phyloP scores from a whole-genome alignment of 805 yeast species.

The Vanderwaltozyma verrucispora region DNA sequence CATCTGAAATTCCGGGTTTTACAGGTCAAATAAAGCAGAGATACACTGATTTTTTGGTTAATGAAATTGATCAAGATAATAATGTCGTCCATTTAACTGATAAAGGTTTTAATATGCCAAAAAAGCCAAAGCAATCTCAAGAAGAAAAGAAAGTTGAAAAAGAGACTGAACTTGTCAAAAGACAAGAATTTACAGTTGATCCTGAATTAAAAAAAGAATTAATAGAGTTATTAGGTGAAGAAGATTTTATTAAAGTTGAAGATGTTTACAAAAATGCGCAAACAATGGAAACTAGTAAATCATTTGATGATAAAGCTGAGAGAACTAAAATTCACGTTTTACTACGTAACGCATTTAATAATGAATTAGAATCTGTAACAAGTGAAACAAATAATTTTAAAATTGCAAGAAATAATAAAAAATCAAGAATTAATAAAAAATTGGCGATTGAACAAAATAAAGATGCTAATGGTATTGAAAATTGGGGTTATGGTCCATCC shows the following conservation, averaged over 20 bases:
- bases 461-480: constrained; percentile 42
- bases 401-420: constrained; percentile 43
- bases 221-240: constrained; percentile 46
- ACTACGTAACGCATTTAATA: constrained; percentile 60
- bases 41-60: constrained; percentile 88
- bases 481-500: constrained; percentile 65
- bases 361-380: constrained; percentile 71
- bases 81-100: constrained; percentile 67
- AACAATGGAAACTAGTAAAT: constrained; percentile 45
- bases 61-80: constrained; percentile 66
- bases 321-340: constrained; percentile 75
- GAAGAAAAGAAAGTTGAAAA: constrained; percentile 30
- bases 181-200: constrained; percentile 33
- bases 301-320: constrained; percentile 55
- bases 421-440: constrained; percentile 31
- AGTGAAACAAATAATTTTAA: constrained; percentile 55
- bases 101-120: constrained; percentile 53
- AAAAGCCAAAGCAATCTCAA: constrained; percentile 35
- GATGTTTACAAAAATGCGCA: constrained; percentile 44
- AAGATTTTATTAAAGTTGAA: constrained; percentile 47
- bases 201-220: constrained; percentile 40
- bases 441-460: constrained; percentile 29
- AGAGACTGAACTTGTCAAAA: constrained; percentile 21
- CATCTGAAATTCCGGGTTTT: constrained; percentile 50
- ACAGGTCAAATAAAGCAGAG: constrained; percentile 75